Conservation (phyloP, 805 yeast genomes). For the Candida manassasensis region DNA sequence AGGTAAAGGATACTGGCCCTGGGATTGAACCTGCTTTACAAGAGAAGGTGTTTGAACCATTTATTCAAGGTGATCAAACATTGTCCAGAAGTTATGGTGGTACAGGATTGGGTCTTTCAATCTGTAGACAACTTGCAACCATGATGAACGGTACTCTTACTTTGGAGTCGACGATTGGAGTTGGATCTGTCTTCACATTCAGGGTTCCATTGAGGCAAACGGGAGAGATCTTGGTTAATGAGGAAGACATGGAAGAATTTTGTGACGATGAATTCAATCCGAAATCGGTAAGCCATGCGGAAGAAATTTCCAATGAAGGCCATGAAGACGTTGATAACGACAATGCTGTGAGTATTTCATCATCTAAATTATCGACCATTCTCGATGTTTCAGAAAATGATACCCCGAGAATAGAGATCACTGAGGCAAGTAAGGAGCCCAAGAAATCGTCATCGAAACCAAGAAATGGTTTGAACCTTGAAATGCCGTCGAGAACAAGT, state of each 20-base stretch:
- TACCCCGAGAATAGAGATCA: conserved; percentile 4
- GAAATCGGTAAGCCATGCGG: conserved; percentile 28
- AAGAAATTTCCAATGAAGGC: conserved; percentile 7
- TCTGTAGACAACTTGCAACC: conserved; percentile 84
- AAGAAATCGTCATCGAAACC: not conserved
- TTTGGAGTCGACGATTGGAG: conserved; percentile 67
- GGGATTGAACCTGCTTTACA: conserved; percentile 85
- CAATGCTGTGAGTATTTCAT: too few species aligned
- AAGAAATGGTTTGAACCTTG: conserved; percentile 1
- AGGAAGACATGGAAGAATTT: conserved; percentile 34
- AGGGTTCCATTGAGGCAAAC: conserved; percentile 71
- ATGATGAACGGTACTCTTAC: conserved; percentile 88
- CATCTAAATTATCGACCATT: too few species aligned
- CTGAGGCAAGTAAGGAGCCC: not conserved
- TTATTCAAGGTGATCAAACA: conserved; percentile 95
- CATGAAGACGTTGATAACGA: conserved; percentile 5
- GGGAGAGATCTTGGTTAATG: conserved; percentile 45
- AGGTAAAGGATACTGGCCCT: conserved; percentile 88
- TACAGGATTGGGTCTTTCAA: conserved; percentile 86
- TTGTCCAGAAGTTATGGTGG: conserved; percentile 90
- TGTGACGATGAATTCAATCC: conserved; percentile 69
- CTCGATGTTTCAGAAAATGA: conserved; percentile 1
- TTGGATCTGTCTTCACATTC: conserved; percentile 81
- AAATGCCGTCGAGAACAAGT: conserved; percentile 1
- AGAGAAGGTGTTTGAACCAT: conserved; percentile 87